phyloP scores from a whole-genome alignment of 768 basidiomycete genomes.

The Melanogaster broomeanus region DNA sequence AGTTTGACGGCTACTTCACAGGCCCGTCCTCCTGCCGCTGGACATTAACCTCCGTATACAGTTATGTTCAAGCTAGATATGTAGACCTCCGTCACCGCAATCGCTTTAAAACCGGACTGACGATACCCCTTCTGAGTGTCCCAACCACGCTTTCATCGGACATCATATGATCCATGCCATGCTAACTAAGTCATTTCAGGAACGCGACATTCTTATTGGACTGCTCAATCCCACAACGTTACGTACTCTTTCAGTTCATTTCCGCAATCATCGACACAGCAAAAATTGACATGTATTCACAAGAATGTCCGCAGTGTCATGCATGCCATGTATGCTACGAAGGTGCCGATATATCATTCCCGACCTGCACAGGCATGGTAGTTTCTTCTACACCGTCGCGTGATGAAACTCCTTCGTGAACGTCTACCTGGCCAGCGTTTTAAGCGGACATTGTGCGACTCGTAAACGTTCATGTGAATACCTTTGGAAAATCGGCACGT shows the following conservation, averaged over 20 bases:
- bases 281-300: neutral
- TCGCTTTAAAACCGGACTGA: too few species aligned
- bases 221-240: neutral
- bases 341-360: slow-evolving; percentile 6
- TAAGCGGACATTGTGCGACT: slow-evolving; percentile 26
- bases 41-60: too few species aligned
- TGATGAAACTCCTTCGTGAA: slow-evolving; percentile 24
- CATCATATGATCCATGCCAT: neutral
- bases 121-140: too few species aligned
- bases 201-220: neutral
- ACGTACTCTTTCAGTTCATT: neutral
- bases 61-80: too few species aligned
- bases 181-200: too few species aligned
- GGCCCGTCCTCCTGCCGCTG: too few species aligned
- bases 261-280: neutral
- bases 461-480: slow-evolving; percentile 32
- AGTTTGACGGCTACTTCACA: too few species aligned
- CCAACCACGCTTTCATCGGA: too few species aligned
- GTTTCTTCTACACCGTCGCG: slow-evolving; percentile 13
- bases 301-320: too few species aligned
- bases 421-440: slow-evolving; percentile 30
- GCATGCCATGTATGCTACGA: neutral
- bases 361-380: slow-evolving; percentile 21
- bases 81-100: too few species aligned
- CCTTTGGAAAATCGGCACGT: slow-evolving; percentile 79